Base-by-base conservation (phyloP, 2,329 filamentous ascomycete genomes). In the Xenoacremonium recifei region DNA sequence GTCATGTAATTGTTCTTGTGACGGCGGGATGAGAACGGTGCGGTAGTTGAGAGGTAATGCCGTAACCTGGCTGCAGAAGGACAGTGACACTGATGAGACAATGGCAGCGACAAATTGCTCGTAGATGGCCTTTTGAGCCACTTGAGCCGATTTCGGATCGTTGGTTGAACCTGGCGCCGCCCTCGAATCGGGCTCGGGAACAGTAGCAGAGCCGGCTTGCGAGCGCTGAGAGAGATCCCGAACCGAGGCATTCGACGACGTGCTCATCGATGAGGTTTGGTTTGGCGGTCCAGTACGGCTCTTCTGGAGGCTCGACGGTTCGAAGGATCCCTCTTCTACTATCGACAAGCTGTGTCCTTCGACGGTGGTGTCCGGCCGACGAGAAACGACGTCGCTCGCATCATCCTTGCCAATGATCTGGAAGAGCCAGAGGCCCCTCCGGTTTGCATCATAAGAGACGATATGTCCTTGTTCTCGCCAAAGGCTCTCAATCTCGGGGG, bases 361-460 rank as follows among this genome's bases (percentile, higher is more conserved):
- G 36, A 78, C 58, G 35, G 59, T 64, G 9, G 60, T 53, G n/a
- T 65, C 66, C 25, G 75, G 66, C 15, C 33, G 38, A 20, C 21
- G 46, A 35, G 36, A 50, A 25, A 48, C 46, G n/a, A 49, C 16
- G 49, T 57, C 51, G 39, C 46, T 51, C 12, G 51, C 51, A 21
- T 60, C 68, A 39, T 73, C 69, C 49, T 71, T 75, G 38, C 61
- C 64, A 3, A 63, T 46, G 16, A 80, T 63, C 19, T 69, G 68
- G 53, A 82, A 82, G 45, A 73, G 69, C 79, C 79, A 82, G 40
- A 82, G 61, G 9, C 67, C 71, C 33, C 70, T 70, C 44, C 74
- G 67, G 25, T 62, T 63, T 10, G 69, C 60, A 59, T 82, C 79
- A 53, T 73, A 73, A 37, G 74, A 72, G 3, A 76, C 73, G 35